Evolutionary conservation across 768 basidiomycete genomes (phyloP), one percentile per base, ranked within the genome.

Genomic region (Mycena belliarum): DNA sequence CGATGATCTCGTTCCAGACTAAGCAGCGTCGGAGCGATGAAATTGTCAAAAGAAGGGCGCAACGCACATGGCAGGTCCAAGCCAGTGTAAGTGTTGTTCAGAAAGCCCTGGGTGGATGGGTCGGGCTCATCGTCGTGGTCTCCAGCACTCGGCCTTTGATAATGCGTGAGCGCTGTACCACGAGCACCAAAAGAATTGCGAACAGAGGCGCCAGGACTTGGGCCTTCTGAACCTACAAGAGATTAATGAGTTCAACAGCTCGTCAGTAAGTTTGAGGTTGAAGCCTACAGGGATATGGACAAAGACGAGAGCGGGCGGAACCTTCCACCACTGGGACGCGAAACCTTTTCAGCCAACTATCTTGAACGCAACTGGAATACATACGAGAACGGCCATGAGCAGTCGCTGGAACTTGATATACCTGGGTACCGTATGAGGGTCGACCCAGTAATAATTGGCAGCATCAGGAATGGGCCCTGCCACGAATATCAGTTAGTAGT

Each of bases 81-180:
- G 2, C 63, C 59, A 18, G 63, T 64, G 38, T 64, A 64, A 7
- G 63, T 64, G 28, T 43, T 37, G 23, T 64, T 64, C 24, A 60
- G 43, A 49, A 61, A 64, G 8, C 63, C 63, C 45, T 64, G 63
- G 29, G 59, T 56, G 5, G 59, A 52, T 11, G 63, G 63, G 41
- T 64, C 57, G 46, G 62, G 62, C 23, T 61, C 63, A 41, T 64
- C 63, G 47, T 64, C 63, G 49, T 64, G 63, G 35, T 64, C 56
- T 1, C 63, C 63, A 3, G 3, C 23, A 18, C 49, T 57, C n/a
- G 63, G 59, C 0, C 63, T 63, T 26, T 11, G 12, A 35, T 10
- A 35, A 35, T 35, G 16, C 11, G 16, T 35, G 33, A 35, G 12
- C 6, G 33, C 6, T 6, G 29, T 32, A 6, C 16, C 33, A 35